Evolutionary conservation across 1,284 basidiomycete species (phyloP).

Genomic region (Naganishia albida): DNA sequence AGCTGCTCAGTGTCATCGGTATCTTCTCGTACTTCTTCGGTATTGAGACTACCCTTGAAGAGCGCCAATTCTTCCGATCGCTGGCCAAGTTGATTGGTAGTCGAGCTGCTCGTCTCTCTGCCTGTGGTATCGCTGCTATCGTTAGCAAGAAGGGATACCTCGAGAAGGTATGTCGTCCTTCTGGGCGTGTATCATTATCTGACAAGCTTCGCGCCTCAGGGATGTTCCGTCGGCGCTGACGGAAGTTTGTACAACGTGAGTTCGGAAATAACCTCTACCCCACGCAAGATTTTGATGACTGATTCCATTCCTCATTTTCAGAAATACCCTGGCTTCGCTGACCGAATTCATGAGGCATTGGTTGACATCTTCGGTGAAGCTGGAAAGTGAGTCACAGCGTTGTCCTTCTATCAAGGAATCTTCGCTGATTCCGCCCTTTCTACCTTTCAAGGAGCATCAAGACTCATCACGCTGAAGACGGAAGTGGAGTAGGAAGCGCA

Average conservation of each 20-base stretch:
- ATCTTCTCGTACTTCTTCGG: slow-evolving; percentile 96
- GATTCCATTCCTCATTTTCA: slow-evolving; percentile 46
- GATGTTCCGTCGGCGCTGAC: slow-evolving; percentile 86
- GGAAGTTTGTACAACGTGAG: slow-evolving; percentile 88
- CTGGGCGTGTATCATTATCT: background rate
- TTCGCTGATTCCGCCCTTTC: background rate
- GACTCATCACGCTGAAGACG: slow-evolving; percentile 90
- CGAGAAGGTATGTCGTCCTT: slow-evolving; percentile 63
- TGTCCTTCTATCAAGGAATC: background rate
- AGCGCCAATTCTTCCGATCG: slow-evolving; percentile 91
- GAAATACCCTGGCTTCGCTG: slow-evolving; percentile 94
- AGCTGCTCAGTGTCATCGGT: slow-evolving; percentile 91
- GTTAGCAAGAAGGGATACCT: slow-evolving; percentile 88
- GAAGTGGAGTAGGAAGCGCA: slow-evolving; percentile 91
- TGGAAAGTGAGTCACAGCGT: slow-evolving; percentile 64
- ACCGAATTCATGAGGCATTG: slow-evolving; percentile 83
- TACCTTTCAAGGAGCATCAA: slow-evolving; percentile 66
- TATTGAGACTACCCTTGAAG: slow-evolving; percentile 87
- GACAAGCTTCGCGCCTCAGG: slow-evolving; percentile 44
- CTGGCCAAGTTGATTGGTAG: slow-evolving; percentile 87
- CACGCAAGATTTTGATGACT: background rate
- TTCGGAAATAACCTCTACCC: slow-evolving; percentile 36
- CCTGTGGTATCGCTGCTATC: slow-evolving; percentile 92
- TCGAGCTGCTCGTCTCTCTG: slow-evolving; percentile 80
- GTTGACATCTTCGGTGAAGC: slow-evolving; percentile 91